Conservation (phyloP, 805 yeast species). For the Ogataea pignaliae region DNA sequence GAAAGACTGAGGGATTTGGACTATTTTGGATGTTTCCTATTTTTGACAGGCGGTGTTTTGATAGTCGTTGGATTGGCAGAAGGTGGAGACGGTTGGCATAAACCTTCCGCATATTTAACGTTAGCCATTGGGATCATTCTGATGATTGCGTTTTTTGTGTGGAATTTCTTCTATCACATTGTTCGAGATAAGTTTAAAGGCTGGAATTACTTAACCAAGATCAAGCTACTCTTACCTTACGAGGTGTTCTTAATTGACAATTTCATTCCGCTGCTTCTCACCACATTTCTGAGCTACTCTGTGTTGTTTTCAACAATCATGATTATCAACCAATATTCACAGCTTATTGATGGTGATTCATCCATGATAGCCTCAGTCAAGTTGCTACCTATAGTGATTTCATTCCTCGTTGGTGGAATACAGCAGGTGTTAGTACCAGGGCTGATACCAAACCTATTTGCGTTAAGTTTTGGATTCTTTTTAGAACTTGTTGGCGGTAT, state of each 20-base stretch:
- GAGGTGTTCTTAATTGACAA: constrained; percentile 17
- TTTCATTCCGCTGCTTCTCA: constrained; percentile 13
- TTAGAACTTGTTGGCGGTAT: neutral
- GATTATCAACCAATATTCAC: constrained; percentile 15
- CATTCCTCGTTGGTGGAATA: neutral
- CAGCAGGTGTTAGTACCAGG: neutral
- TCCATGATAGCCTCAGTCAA: constrained; percentile 35
- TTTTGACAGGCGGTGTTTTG: constrained; percentile 34
- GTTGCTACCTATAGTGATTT: constrained; percentile 25
- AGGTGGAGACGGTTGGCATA: constrained; percentile 40
- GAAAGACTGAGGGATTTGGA: constrained; percentile 28
- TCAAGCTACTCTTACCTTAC: constrained; percentile 20
- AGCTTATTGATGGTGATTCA: constrained; percentile 27
- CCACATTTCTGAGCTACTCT: constrained; percentile 6
- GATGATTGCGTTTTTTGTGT: constrained; percentile 23
- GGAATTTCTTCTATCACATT: constrained; percentile 26
- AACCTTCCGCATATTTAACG: constrained; percentile 38
- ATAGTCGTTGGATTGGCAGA: constrained; percentile 41
- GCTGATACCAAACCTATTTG: neutral
- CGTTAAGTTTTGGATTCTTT: neutral
- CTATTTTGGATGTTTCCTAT: constrained; percentile 29
- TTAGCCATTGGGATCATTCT: constrained; percentile 34
- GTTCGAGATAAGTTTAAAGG: constrained; percentile 4
- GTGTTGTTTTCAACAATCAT: constrained; percentile 5
- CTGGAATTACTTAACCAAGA: neutral